Evolutionary conservation across 2,329 filamentous ascomycete genomes (phyloP), one percentile per base, ranked within the genome.

Genomic region (Mariannaea sp.): DNA sequence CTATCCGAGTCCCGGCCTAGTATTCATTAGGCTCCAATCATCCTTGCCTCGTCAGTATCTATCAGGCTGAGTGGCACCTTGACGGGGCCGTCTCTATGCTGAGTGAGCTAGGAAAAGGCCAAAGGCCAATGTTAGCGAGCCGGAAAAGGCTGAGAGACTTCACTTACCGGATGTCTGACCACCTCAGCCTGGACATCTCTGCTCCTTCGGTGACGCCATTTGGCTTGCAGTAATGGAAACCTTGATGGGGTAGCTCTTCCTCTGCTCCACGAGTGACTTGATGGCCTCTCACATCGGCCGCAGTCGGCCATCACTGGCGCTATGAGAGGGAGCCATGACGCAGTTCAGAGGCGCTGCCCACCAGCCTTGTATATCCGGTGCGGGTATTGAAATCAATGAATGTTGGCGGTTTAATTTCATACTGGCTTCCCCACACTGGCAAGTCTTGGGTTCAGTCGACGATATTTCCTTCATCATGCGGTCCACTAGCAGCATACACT

Each of bases 251-350:
- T 27, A 9, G 36, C 53, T 39, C 49, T 45, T 14, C 19, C n/a
- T 19, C 30, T 26, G 16, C 45, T 51, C 54, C 53, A 60, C 60
- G 48, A 59, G 39, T 52, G 53, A 53, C 35, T 49, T 36, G 45
- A 51, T 41, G 39, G 47, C 40, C 42, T 55, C 35, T 33, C 42
- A 49, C 20, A 41, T 44, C 46, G 50, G 40, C 30, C 47, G 44
- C 26, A 40, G 32, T 24, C 12, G 27, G 53, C 49, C 42, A 60
- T 40, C 14, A 13, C 47, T 56, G 41, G 49, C 41, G 50, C 46
- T 41, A 56, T 55, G 53, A 42, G 48, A 63, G 45, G 30, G 38
- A 51, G 29, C 30, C 49, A 57, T 58, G 42, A 47, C 56, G 60
- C 45, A 49, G 55, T 49, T 42, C 50, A 32, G 41, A 44, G 53